Percentiles rank a stretch among this genome's conserved stretches.
These are phyloP conservation scores for Phytophthora europaea DNA, from an alignment of 352 stramenopile genomes.

Conservation along the genomic window DNA sequence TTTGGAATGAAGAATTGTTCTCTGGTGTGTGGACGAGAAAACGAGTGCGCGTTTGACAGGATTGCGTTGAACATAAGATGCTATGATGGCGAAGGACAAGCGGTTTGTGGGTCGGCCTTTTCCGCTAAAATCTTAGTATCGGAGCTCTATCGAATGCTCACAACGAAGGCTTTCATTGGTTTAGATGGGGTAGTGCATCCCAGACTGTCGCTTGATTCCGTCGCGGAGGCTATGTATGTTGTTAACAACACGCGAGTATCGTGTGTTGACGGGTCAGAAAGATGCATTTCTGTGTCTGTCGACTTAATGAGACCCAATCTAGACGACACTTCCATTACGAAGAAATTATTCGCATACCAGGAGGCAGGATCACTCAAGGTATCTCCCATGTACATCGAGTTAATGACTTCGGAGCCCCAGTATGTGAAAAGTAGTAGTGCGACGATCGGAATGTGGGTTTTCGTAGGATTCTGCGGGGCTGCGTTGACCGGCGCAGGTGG, in stretches of 20 bases:
- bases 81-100: conserved; percentile 14
- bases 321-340: conserved; percentile 40
- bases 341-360: conserved; percentile 64
- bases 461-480: conserved; percentile 61
- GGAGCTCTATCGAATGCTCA: conserved; percentile 70
- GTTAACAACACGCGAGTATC: conserved; percentile 55
- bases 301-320: conserved; percentile 48
- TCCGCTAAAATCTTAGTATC: conserved; percentile 48
- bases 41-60: conserved; percentile 64
- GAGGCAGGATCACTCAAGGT: conserved; percentile 57
- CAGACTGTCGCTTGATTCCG: conserved; percentile 43
- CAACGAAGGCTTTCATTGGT: conserved; percentile 37
- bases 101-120: conserved; percentile 56
- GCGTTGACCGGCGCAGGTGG: conserved; percentile 36
- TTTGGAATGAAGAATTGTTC: conserved; percentile 75
- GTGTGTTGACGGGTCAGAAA: conserved; percentile 38
- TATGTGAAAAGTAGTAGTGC: conserved; percentile 50
- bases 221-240: conserved; percentile 62
- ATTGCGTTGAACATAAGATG: conserved; percentile 54
- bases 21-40: conserved; percentile 44
- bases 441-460: conserved; percentile 71
- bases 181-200: conserved; percentile 49
- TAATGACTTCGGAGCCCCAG: conserved; percentile 50
- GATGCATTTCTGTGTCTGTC: conserved; percentile 52
- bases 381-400: conserved; percentile 54